Evolutionary conservation across 169 alveolate species (phyloP).

Genomic region (Amoebophrya sp.): DNA sequence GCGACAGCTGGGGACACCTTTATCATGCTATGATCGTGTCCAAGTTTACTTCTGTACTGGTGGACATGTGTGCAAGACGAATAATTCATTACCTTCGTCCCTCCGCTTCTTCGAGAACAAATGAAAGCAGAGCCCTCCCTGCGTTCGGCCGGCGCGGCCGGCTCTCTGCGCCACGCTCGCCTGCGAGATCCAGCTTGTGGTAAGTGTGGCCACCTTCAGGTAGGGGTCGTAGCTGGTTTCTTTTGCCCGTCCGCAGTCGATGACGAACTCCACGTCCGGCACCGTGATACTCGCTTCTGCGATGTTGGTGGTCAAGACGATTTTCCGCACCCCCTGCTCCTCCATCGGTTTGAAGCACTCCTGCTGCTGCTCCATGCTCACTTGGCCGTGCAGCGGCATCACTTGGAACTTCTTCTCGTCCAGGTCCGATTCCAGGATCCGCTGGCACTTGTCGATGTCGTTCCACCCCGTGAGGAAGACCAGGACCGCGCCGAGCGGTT

Average conservation of each 20-base stretch:
- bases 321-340: constrained; percentile 36
- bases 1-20: no score
- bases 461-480: constrained; percentile 91
- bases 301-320: constrained; percentile 78
- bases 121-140: constrained; percentile 7
- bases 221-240: constrained; percentile 27
- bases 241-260: constrained; percentile 52
- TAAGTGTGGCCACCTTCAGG: constrained; percentile 23
- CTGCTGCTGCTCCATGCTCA: neutral
- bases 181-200: constrained; percentile 23
- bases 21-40: no score
- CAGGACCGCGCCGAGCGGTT: constrained; percentile 90
- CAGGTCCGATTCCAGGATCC: neutral
- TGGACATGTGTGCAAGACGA: no score
- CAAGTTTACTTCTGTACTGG: no score
- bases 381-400: no score
- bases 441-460: constrained; percentile 53
- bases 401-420: neutral
- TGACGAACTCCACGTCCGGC: constrained; percentile 67
- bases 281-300: constrained; percentile 85
- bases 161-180: constrained; percentile 19
- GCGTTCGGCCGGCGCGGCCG: constrained; percentile 30
- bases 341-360: neutral
- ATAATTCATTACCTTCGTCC: no score
- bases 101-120: neutral